Conservation (phyloP, 306 rosid genomes). For the Spatholobus suberectus region DNA sequence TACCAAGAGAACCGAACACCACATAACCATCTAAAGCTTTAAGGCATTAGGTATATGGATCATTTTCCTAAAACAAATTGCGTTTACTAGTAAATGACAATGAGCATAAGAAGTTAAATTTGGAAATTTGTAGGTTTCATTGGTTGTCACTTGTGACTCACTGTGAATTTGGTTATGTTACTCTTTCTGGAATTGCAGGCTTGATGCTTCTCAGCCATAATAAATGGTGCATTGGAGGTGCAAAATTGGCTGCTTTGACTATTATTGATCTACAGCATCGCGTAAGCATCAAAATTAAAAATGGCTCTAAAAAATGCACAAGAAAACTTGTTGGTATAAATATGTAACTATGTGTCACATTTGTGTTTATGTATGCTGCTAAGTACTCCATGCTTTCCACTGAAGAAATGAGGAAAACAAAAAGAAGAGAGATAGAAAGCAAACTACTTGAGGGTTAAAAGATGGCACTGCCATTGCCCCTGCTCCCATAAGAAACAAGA, state of each 20-base stretch:
- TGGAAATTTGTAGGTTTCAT: slow-evolving; percentile 34
- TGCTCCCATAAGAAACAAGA: neutral
- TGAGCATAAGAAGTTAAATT: slow-evolving; percentile 34
- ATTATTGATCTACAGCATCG: slow-evolving; percentile 43
- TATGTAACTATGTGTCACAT: too few species aligned
- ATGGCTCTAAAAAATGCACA: neutral
- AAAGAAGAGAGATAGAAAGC: neutral
- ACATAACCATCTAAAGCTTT: too few species aligned
- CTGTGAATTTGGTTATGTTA: slow-evolving; percentile 43
- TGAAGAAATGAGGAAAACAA: neutral
- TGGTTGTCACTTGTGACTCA: slow-evolving; percentile 45
- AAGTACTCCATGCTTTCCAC: neutral
- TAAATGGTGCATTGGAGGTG: slow-evolving; percentile 50
- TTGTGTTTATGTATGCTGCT: neutral
- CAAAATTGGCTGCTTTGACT: slow-evolving; percentile 47
- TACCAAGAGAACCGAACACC: too few species aligned
- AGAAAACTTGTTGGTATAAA: neutral
- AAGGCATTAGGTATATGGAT: too few species aligned
- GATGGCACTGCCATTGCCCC: neutral
- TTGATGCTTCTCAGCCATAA: slow-evolving; percentile 49
- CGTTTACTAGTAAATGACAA: slow-evolving; percentile 39
- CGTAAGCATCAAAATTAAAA: slow-evolving; percentile 23
- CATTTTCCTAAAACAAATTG: slow-evolving; percentile 45
- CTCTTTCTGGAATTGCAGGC: slow-evolving; percentile 42
- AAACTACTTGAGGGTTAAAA: neutral